Conservation (phyloP, 1,139 yeast species). For the Geotrichum restrictum region DNA sequence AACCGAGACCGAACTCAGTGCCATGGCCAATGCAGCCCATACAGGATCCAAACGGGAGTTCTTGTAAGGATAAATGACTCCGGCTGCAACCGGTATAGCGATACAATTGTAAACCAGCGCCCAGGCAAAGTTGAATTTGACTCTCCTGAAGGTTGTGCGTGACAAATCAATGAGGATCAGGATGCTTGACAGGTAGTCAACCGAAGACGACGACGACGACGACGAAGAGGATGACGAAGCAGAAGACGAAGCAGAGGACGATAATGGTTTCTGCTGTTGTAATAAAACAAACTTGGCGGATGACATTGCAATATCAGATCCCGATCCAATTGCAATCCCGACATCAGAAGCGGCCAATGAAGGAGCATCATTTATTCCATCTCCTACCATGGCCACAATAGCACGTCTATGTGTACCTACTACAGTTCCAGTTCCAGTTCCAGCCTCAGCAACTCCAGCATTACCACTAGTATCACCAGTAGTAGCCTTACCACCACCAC, state of each 20-base stretch:
- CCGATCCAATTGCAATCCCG: conserved; percentile 88
- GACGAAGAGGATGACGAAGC: too few species aligned
- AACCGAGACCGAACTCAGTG: conserved; percentile 83
- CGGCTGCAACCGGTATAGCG: conserved; percentile 93
- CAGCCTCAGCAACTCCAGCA: too few species aligned
- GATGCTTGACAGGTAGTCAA: conserved; percentile 45
- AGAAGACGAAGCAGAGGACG: conserved; percentile 18
- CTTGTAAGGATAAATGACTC: conserved; percentile 71
- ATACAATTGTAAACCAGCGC: conserved; percentile 78
- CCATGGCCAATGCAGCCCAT: conserved; percentile 88
- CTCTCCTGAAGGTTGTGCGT: conserved; percentile 61
- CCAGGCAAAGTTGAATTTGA: conserved; percentile 79
- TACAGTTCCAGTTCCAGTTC: too few species aligned
- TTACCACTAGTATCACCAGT: too few species aligned
- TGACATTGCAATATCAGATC: conserved; percentile 90
- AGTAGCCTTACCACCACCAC: too few species aligned
- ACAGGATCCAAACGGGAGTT: conserved; percentile 72
- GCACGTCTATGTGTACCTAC: too few species aligned
- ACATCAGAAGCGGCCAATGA: conserved; percentile 82
- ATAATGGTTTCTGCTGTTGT: conserved; percentile 23
- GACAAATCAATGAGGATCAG: conserved; percentile 68
- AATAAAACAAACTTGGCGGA: conserved; percentile 85
- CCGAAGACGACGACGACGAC: neutral
- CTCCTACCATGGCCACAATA: conserved; percentile 71
- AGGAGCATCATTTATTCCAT: conserved; percentile 94